These are phyloP conservation scores for Talaromyces sp. DNA, from an alignment of 2,329 filamentous ascomycete genomes.

Conservation along the genomic window DNA sequence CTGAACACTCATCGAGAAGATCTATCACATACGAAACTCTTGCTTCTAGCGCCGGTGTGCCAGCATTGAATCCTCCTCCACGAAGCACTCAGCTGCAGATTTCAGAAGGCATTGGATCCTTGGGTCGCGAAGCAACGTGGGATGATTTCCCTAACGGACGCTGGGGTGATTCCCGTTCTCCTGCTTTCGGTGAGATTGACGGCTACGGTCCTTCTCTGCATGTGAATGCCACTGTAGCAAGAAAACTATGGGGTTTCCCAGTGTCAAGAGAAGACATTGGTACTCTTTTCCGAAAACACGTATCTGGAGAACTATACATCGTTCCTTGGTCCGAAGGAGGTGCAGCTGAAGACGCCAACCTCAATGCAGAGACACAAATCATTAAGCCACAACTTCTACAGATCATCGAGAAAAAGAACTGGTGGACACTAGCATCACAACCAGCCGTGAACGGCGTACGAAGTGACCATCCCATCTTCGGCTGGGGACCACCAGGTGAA, in stretches of 20 bases:
- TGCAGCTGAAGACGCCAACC: slow-evolving; percentile 57
- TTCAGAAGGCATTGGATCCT: slow-evolving; percentile 83
- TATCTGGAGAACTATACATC: slow-evolving; percentile 72
- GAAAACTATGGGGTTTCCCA: slow-evolving; percentile 81
- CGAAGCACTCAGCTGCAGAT: slow-evolving; percentile 86
- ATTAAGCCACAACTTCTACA: slow-evolving; percentile 73
- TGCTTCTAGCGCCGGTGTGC: slow-evolving; percentile 74
- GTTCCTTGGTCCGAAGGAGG: slow-evolving; percentile 84
- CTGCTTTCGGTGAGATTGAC: slow-evolving; percentile 93
- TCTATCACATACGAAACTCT: slow-evolving; percentile 60
- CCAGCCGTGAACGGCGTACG: slow-evolving; percentile 84
- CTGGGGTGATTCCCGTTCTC: slow-evolving; percentile 89
- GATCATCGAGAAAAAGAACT: slow-evolving; percentile 73
- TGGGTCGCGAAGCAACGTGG: slow-evolving; percentile 95
- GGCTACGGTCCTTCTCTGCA: slow-evolving; percentile 97
- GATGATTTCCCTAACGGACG: slow-evolving; percentile 96
- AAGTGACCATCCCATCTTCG: slow-evolving; percentile 74
- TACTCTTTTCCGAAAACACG: slow-evolving; percentile 73
- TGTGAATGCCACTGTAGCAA: slow-evolving; percentile 78
- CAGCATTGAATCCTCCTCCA: slow-evolving; percentile 63
- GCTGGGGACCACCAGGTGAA: slow-evolving; percentile 81
- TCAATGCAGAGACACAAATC: slow-evolving; percentile 69
- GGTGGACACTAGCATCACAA: slow-evolving; percentile 96
- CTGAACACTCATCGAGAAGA: slow-evolving; percentile 32
- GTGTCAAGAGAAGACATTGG: slow-evolving; percentile 69